A percentile compares a stretch with the other conserved stretches of the same genome.
These are phyloP conservation scores for Solanum bulbocastanum DNA, from an alignment of 257 asterid genomes.

Conservation along the genomic window DNA sequence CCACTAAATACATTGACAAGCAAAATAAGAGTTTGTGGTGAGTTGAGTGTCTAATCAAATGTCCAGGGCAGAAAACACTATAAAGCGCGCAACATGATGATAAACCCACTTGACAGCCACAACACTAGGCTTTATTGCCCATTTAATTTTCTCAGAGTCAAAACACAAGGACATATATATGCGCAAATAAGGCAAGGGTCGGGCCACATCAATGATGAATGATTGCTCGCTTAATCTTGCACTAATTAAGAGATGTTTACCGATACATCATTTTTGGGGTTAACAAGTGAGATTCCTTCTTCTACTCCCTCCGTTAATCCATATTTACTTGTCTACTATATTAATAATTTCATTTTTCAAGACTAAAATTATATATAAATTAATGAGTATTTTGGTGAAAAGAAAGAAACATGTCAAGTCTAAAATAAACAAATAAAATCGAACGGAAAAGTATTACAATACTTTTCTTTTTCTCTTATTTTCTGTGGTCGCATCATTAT, in stretches of 20 bases:
- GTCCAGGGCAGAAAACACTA: background rate
- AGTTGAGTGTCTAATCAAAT: background rate
- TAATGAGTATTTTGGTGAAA: too few species aligned
- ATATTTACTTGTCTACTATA: background rate
- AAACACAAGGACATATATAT: background rate
- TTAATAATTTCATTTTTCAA: too few species aligned
- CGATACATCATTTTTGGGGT: background rate
- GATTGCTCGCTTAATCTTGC: background rate
- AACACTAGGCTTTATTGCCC: background rate
- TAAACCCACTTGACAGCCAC: background rate
- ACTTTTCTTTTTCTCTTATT: background rate
- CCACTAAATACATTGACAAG: background rate
- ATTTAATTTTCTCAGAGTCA: background rate
- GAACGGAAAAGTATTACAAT: background rate
- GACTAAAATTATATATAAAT: too few species aligned
- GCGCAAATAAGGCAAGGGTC: background rate
- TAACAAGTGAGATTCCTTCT: background rate
- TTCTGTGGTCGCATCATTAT: background rate
- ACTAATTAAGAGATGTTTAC: background rate
- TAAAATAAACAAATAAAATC: too few species aligned
- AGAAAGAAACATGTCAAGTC: too few species aligned
- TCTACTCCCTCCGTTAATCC: background rate
- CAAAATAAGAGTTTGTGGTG: background rate
- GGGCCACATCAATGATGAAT: background rate
- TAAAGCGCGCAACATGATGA: background rate